Evolutionary conservation across 208 protist genomes (phyloP), one percentile per base, ranked within the genome.

Genomic region (Herpetomonas tarakana): DNA sequence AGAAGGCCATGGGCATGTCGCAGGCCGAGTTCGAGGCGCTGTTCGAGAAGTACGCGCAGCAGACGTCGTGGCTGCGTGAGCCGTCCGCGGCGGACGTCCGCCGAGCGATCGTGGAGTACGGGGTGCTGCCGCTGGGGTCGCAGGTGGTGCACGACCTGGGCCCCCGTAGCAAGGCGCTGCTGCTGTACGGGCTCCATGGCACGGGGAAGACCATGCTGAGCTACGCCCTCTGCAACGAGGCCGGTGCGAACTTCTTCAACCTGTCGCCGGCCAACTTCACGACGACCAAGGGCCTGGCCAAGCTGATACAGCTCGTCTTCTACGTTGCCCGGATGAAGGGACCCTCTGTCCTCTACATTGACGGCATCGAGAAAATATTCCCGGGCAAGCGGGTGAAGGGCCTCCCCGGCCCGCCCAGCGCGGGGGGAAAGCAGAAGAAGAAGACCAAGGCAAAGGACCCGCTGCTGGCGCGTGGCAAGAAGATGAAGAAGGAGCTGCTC

Each of bases 331-430:
- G 85, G 35, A 81, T 93, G 56, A 78, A 71, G 52, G 85, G 76
- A 12, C 96, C 96, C 3, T 93, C 93, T 39, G 76, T 98, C 14
- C 96, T 98, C 57, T 96, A 96, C 80, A 90, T 98, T 26, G 94
- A 97, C 61, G 72, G 88, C 52, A 69, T 94, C 41, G 94, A 98
- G 54, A 83, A 85, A 39, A 76, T 98, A 11, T 96, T 97, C 46
- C 62, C 71, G 0, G 81, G 67, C 19, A 88, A 86, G 58, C 81
- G 79, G 30, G 73, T 61, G 28, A 52, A 51, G 2, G 44, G 44
- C 19, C 44, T 49, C 6, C 44, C 44, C 11, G 44, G 44, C 11
- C 44, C 44, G 16, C 44, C 44, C 6, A 49, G 26, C 56, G 79
- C 80, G 52, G 61, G 62, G 1, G 68, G 67, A 14, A 81, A 74